These are phyloP conservation scores for Rhizophagus clarus DNA, from an alignment of 192 early-diverging fungal genomes.

Conservation along the genomic window DNA sequence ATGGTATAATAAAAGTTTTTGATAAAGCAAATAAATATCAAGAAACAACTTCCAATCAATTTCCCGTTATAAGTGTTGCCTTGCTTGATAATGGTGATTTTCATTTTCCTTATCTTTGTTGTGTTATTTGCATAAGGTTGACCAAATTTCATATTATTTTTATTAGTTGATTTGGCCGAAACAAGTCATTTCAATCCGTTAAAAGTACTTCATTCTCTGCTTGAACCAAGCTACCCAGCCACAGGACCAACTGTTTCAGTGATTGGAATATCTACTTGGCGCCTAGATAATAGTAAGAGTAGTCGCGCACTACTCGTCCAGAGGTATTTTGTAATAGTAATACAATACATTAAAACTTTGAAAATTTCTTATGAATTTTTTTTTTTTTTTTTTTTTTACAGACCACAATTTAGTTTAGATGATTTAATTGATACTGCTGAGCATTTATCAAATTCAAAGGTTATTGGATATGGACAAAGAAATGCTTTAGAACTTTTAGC, in stretches of 20 bases:
- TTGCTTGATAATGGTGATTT: constrained; percentile 4
- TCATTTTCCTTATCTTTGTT: no score
- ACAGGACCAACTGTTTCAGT: no score
- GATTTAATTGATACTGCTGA: not conserved
- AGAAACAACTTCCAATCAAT: no score
- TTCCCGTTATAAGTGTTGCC: constrained; percentile 9
- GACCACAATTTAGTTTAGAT: no score
- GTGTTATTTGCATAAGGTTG: no score
- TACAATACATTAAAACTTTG: no score
- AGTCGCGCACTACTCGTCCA: constrained; percentile 17
- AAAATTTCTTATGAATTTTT: no score
- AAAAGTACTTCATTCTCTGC: not conserved
- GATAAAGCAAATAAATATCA: constrained; percentile 23
- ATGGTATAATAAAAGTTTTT: constrained; percentile 29
- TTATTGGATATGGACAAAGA: not conserved
- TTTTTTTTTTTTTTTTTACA: no score
- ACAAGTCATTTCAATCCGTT: constrained; percentile 5
- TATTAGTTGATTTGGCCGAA: constrained; percentile 29
- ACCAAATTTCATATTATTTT: no score
- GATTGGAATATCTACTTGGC: constrained; percentile 32
- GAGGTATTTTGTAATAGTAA: not conserved
- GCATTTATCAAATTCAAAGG: not conserved
- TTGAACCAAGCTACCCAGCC: no score
- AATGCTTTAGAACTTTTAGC: not conserved
- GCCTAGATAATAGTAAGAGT: constrained; percentile 29